Conservation (phyloP, 2,329 filamentous ascomycete species). For the Talaromyces sp. region DNA sequence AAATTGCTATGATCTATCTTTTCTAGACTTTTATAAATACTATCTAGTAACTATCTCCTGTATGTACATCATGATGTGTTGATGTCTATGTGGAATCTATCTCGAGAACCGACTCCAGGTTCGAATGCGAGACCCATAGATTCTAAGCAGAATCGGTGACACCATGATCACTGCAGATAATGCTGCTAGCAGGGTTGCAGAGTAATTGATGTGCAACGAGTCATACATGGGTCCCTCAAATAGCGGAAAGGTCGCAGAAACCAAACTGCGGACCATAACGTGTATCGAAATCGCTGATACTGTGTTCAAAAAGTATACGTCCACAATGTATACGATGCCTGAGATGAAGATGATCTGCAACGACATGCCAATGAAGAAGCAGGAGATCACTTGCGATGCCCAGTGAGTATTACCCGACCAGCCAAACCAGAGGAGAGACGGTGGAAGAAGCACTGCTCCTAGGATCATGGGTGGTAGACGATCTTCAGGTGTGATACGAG, state of each 20-base stretch:
- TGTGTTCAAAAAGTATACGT: constrained; percentile 38
- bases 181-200: constrained; percentile 22
- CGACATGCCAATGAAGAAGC: constrained; percentile 45
- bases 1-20: too few species aligned
- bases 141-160: constrained; percentile 51
- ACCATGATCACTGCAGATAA: constrained; percentile 66
- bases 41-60: too few species aligned
- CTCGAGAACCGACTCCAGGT: constrained; percentile 28
- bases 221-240: constrained; percentile 25
- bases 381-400: constrained; percentile 47
- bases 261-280: constrained; percentile 36
- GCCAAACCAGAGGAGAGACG: constrained; percentile 51
- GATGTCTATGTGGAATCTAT: background rate
- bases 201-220: constrained; percentile 22
- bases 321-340: constrained; percentile 42
- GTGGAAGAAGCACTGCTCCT: constrained; percentile 44
- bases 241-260: constrained; percentile 32
- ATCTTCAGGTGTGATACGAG: constrained; percentile 40
- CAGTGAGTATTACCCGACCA: constrained; percentile 48
- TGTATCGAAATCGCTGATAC: constrained; percentile 41
- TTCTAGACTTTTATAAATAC: too few species aligned
- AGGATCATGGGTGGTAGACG: constrained; percentile 49
- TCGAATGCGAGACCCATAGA: constrained; percentile 25
- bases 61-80: too few species aligned
- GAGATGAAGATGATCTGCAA: constrained; percentile 44